A percentile compares a stretch with the other conserved stretches of the same genome.
These are phyloP conservation scores for Leucocoprinus birnbaumii DNA, from an alignment of 768 basidiomycete species.

Conservation along the genomic window DNA sequence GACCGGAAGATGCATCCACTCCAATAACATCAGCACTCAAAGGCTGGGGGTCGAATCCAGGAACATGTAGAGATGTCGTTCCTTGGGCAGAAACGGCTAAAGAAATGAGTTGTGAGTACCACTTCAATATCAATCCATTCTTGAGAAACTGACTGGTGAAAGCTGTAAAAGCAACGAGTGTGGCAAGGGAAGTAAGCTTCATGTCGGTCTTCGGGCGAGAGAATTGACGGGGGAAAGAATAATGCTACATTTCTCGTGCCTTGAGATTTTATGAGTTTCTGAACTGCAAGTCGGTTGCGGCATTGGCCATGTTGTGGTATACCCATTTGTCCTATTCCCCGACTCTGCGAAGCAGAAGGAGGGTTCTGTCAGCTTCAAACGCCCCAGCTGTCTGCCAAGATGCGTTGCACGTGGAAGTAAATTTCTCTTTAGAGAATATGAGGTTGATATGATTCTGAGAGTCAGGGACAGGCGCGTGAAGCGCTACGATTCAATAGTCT, in stretches of 20 bases:
- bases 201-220: not conserved
- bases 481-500: no score
- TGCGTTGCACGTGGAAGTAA: no score
- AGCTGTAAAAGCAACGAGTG: not conserved
- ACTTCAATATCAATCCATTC: not conserved
- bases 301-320: no score
- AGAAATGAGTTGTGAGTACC: not conserved
- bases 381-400: no score
- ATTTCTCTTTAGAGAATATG: no score
- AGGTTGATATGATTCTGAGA: no score
- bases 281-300: no score
- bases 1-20: slow-evolving; percentile 19
- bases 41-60: slow-evolving; percentile 24
- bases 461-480: no score
- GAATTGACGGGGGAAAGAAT: not conserved
- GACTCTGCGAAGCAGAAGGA: no score
- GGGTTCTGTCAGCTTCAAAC: no score
- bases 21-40: slow-evolving; percentile 24
- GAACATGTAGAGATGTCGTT: slow-evolving; percentile 21
- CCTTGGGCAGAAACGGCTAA: slow-evolving; percentile 18
- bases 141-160: not conserved
- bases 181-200: not conserved
- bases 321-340: no score
- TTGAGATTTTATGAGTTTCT: not conserved
- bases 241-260: not conserved